Conservation (phyloP, 2,329 filamentous ascomycete genomes). For the Xylaria sp. region DNA sequence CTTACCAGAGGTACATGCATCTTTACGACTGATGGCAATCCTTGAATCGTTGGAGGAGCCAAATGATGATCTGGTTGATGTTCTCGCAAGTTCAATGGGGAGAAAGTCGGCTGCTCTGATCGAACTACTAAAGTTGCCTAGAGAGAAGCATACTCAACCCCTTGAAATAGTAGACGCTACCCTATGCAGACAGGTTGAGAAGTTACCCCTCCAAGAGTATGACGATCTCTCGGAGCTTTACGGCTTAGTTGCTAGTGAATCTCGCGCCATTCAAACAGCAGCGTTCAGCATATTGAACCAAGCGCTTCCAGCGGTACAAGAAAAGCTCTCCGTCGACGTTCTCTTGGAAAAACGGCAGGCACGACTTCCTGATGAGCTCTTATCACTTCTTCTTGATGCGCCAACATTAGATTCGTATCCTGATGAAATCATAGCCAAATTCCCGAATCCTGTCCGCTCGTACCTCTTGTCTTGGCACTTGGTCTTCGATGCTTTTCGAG, state of each 20-base stretch:
- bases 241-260: conserved; percentile 79
- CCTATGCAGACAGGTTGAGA: conserved; percentile 75
- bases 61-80: conserved; percentile 88
- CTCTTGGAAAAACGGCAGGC: conserved; percentile 77
- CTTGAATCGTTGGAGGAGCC: conserved; percentile 74
- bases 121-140: conserved; percentile 68
- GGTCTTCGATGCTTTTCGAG: conserved; percentile 85
- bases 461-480: conserved; percentile 92
- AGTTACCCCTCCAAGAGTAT: conserved; percentile 70
- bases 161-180: conserved; percentile 80
- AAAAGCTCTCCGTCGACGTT: conserved; percentile 82
- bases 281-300: conserved; percentile 84
- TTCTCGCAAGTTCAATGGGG: conserved; percentile 70
- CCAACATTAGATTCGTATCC: conserved; percentile 76
- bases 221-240: conserved; percentile 77
- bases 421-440: conserved; percentile 72
- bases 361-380: conserved; percentile 81
- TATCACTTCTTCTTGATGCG: conserved; percentile 84
- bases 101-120: conserved; percentile 69
- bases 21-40: conserved; percentile 74
- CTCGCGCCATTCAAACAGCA: conserved; percentile 78
- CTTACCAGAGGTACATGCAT: conserved; percentile 75
- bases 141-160: conserved; percentile 67
- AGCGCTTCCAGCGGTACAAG: conserved; percentile 81
- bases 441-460: conserved; percentile 76